Evolutionary conservation across 768 basidiomycete genomes (phyloP).

Genomic region (Erythrobasidium yunnanense): DNA sequence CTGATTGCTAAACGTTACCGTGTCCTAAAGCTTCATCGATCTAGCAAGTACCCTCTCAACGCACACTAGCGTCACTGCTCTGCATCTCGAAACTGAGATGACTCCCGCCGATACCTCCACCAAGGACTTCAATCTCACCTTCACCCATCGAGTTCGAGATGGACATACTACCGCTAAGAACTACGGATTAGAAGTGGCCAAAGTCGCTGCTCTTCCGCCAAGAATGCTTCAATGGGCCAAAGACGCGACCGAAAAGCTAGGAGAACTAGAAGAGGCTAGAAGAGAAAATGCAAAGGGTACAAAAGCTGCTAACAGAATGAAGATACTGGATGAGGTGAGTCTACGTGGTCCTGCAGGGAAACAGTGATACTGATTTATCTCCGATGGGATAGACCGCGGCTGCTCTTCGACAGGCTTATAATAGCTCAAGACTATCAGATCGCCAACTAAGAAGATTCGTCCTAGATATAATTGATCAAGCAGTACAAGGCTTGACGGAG

Average conservation of each 20-base stretch:
- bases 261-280: conserved; percentile 48
- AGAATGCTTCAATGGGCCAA: conserved; percentile 58
- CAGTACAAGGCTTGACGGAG: no score
- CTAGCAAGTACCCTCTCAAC: conserved; percentile 62
- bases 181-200: conserved; percentile 78
- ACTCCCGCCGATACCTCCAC: not conserved
- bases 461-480: no score
- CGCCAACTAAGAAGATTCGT: no score
- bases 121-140: conserved; percentile 37
- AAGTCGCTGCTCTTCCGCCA: conserved; percentile 69
- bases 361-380: not conserved
- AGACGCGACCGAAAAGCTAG: conserved; percentile 53
- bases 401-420: not conserved
- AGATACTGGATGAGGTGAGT: not conserved
- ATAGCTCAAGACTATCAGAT: no score
- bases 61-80: conserved; percentile 66
- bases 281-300: conserved; percentile 9
- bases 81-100: conserved; percentile 33
- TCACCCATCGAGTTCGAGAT: conserved; percentile 41
- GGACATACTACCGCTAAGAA: conserved; percentile 34
- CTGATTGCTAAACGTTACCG: no score
- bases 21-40: conserved; percentile 62
- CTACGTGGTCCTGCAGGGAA: not conserved
- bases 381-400: not conserved
- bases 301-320: not conserved